These are phyloP conservation scores for Phytophthora sojae DNA, from an alignment of 352 stramenopile species.

Conservation along the genomic window DNA sequence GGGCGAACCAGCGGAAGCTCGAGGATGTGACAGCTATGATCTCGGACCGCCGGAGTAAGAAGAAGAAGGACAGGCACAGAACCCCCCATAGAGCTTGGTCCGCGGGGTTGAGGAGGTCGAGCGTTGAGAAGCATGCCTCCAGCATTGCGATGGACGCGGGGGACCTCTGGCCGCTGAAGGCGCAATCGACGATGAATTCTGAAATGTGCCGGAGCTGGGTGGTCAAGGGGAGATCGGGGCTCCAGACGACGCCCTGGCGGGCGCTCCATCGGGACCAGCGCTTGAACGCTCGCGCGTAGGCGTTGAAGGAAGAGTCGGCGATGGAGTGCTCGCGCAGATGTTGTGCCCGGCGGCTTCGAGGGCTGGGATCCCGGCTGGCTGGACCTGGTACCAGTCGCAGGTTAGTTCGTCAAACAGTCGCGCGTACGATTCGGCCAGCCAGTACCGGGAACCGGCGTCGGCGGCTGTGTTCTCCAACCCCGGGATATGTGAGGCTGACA, in stretches of 20 bases:
- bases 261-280: background rate
- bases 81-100: no score
- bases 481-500: slow-evolving; percentile 12
- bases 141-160: no score
- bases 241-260: background rate
- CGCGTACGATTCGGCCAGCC: background rate
- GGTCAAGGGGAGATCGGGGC: background rate
- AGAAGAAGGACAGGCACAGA: no score
- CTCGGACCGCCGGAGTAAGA: no score
- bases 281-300: background rate
- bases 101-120: no score
- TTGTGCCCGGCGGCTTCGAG: background rate
- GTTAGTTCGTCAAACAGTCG: background rate
- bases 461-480: background rate
- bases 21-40: no score
- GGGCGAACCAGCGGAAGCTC: no score
- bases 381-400: background rate
- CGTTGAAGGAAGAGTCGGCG: background rate
- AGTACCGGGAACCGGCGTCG: background rate
- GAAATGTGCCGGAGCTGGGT: background rate
- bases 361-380: background rate
- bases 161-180: no score
- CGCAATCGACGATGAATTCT: background rate
- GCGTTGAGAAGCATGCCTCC: no score
- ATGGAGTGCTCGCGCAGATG: slow-evolving; percentile 10